Base-by-base conservation (phyloP, 164 flowering plant genomes). In the Brasenia schreberi region DNA sequence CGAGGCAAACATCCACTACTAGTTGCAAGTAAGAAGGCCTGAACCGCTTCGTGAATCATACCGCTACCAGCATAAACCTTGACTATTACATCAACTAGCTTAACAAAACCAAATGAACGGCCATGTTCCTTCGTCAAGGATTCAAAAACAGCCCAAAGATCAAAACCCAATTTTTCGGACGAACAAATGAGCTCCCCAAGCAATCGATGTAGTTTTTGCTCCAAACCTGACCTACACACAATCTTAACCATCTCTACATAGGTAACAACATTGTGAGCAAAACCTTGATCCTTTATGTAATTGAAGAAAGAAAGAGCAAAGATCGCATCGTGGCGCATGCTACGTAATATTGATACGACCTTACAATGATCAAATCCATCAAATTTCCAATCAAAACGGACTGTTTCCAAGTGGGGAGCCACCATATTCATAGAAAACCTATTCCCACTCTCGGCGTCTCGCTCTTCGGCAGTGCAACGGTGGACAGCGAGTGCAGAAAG, bases 1-100 rank as follows among this genome's bases (percentile, higher is more conserved):
- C 64, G 69, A 0, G 85, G 88, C 17, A 78, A 65, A 70, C 78
- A 70, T 7, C 85, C 84, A 52, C 53, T 64, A 33, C 78, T 67
- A 58, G 66, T 66, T 7, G 72, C 67, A 27, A 64, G 75, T 19
- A 84, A 84, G 42, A 86, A 69, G 42, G 73, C 56, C 66, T 82
- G 82, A 43, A 79, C 72, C 9, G 87, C 94, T 65, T 87, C 87
- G 66, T 82, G 84, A 72, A 85, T 87, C 92, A 81, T 81, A 5
- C 74, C 74, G 43, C 65, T 27, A 62, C 67, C 70, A 52, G 45
- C 82, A 81, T 78, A 90, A 39, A 72, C 79, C 81, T 84, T 90
- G 17, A 92, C 66, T 65, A 88, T 69, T 5, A 67, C 79, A 81
- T 79, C 82, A 61, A 76, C 68, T 7, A 77, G 83, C 66, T 63